These are phyloP conservation scores for Cryptomeria japonica DNA, from an alignment of 75 land plant species.

Conservation along the genomic window DNA sequence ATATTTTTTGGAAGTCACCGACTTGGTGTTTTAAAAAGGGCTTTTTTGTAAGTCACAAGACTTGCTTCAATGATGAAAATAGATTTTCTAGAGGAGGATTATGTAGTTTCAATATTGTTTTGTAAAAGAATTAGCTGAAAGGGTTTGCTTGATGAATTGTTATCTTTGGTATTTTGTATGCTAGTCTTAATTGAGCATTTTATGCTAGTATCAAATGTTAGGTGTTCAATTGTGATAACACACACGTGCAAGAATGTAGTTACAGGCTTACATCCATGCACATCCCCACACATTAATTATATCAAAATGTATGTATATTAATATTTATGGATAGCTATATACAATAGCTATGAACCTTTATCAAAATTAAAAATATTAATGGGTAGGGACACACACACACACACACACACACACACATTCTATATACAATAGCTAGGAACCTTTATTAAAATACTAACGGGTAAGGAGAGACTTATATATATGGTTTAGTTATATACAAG, in stretches of 20 bases:
- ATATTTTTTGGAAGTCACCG: too few species aligned
- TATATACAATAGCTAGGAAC: neutral
- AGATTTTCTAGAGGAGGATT: neutral
- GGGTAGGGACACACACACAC: neutral
- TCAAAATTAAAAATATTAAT: too few species aligned
- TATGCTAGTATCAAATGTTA: neutral
- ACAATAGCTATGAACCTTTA: too few species aligned
- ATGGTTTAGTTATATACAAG: neutral
- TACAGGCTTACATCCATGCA: neutral
- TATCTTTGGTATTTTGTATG: neutral
- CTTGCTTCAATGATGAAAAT: neutral
- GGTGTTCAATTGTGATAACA: neutral
- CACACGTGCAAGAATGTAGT: neutral
- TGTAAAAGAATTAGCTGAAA: neutral
- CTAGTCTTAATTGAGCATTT: neutral
- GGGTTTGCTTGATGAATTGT: neutral
- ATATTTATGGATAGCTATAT: too few species aligned
- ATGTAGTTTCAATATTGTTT: neutral
- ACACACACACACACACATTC: too few species aligned
- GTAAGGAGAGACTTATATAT: too few species aligned
- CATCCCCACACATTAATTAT: neutral
- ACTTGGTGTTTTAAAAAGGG: too few species aligned
- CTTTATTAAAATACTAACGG: neutral
- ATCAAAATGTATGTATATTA: too few species aligned
- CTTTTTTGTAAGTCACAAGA: neutral